Evolutionary conservation across 768 basidiomycete genomes (phyloP).

Genomic region (Serendipita sp.): DNA sequence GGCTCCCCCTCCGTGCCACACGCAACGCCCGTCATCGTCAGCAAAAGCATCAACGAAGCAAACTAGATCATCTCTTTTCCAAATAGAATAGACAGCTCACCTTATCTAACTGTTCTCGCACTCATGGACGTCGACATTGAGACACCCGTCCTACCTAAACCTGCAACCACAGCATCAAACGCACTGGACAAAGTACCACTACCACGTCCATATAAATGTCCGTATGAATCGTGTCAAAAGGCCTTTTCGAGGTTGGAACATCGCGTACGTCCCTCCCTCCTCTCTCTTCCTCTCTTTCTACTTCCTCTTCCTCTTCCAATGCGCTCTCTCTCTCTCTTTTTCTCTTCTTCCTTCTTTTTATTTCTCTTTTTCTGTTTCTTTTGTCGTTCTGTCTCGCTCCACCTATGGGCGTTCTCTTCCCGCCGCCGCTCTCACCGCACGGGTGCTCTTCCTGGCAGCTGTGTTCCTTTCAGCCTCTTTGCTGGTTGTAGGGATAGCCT

Average conservation of each 20-base stretch:
- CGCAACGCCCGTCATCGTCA: too few species aligned
- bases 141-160: too few species aligned
- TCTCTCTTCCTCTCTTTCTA: neutral
- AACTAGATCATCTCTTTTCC: too few species aligned
- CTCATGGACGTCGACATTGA: neutral
- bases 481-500: too few species aligned
- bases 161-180: neutral
- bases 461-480: too few species aligned
- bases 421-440: too few species aligned
- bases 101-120: neutral
- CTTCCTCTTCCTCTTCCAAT: neutral
- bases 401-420: too few species aligned
- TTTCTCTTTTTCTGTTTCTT: neutral
- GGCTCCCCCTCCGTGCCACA: too few species aligned
- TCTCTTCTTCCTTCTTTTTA: neutral
- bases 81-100: neutral
- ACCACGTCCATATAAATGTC: conserved; percentile 87
- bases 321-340: neutral
- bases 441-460: too few species aligned
- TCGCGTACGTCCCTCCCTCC: conserved; percentile 39
- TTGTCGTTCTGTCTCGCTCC: neutral
- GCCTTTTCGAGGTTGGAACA: conserved; percentile 95
- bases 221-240: conserved; percentile 77
- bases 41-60: too few species aligned
- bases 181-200: neutral